Evolutionary conservation across 345 rosid species (phyloP).

Genomic region (Euphorbia peplus): DNA sequence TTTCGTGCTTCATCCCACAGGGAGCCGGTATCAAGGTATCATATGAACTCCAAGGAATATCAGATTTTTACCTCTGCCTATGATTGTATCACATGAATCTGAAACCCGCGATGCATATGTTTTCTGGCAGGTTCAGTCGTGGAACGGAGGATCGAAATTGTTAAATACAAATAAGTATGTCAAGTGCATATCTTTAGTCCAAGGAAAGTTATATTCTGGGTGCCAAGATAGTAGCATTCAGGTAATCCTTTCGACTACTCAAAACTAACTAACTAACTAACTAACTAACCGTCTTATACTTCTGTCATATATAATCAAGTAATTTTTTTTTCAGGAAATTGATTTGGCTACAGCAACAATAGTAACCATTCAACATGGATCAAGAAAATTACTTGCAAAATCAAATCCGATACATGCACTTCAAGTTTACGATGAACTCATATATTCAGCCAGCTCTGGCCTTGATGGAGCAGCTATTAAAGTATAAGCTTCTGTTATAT

Average conservation of each 20-base stretch:
- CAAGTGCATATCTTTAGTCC: constrained; percentile 51
- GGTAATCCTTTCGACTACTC: constrained; percentile 26
- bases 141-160: constrained; percentile 59
- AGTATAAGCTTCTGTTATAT: constrained; percentile 29
- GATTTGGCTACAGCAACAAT: constrained; percentile 65
- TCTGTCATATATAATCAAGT: not conserved
- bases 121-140: constrained; percentile 47
- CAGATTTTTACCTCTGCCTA: not conserved
- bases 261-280: too few relatives aligned
- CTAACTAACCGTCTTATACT: too few relatives aligned
- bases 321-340: constrained; percentile 46
- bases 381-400: constrained; percentile 56
- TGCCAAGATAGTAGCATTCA: constrained; percentile 68
- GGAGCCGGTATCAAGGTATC: constrained; percentile 72
- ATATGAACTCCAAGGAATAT: not conserved
- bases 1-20: constrained; percentile 61
- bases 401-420: constrained; percentile 48
- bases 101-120: not conserved
- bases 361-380: constrained; percentile 50
- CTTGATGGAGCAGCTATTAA: constrained; percentile 57
- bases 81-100: not conserved
- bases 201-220: constrained; percentile 65
- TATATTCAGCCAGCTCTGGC: constrained; percentile 55
- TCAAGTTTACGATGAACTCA: constrained; percentile 44
- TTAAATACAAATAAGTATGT: constrained; percentile 42